These are phyloP conservation scores for Spathaspora boniae DNA, from an alignment of 805 yeast genomes.

Conservation along the genomic window DNA sequence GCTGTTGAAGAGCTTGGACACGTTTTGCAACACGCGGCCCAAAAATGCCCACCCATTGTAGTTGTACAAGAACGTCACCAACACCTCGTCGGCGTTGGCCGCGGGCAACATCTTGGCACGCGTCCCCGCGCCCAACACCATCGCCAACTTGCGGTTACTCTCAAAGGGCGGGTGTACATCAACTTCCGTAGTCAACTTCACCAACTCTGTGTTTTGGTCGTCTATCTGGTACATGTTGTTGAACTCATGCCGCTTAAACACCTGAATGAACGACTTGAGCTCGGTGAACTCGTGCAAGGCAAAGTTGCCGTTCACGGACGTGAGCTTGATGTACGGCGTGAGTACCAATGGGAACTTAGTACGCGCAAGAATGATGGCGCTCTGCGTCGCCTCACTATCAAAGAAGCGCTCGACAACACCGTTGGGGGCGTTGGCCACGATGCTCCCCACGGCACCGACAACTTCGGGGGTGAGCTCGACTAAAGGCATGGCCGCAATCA, in stretches of 20 bases:
- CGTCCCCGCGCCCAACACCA: constrained; percentile 48
- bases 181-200: constrained; percentile 46
- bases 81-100: constrained; percentile 24
- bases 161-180: constrained; percentile 59
- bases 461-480: constrained; percentile 43
- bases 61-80: constrained; percentile 65
- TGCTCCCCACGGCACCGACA: constrained; percentile 38
- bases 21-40: constrained; percentile 73
- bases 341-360: constrained; percentile 74
- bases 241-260: constrained; percentile 38
- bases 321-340: constrained; percentile 56
- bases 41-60: constrained; percentile 87
- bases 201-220: constrained; percentile 49
- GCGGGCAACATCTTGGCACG: constrained; percentile 68
- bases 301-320: constrained; percentile 60
- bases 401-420: constrained; percentile 45
- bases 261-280: constrained; percentile 60
- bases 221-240: constrained; percentile 43
- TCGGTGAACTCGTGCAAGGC: constrained; percentile 61
- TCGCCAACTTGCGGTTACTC: constrained; percentile 41
- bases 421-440: constrained; percentile 44
- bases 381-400: constrained; percentile 38
- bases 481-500: constrained; percentile 47
- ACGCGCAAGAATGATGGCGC: constrained; percentile 50
- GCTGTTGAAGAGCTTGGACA: constrained; percentile 39